These are phyloP conservation scores for Marsdenia floribunda DNA, from an alignment of 257 asterid genomes.

Conservation along the genomic window DNA sequence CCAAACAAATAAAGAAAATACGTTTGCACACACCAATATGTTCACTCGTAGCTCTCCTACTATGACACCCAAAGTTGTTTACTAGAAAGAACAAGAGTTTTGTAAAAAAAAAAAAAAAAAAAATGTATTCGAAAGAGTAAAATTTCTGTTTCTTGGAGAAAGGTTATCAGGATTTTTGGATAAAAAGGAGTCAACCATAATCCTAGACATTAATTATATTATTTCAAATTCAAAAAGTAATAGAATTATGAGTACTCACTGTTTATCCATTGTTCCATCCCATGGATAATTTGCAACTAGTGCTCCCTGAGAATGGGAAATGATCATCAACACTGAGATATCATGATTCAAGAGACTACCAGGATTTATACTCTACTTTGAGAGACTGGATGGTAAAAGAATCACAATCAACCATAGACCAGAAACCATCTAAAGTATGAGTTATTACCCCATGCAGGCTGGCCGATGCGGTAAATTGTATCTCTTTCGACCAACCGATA, in stretches of 20 bases:
- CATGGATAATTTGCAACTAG: constrained; percentile 97
- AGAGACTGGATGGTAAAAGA: constrained; percentile 3
- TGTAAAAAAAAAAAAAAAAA: too few species aligned
- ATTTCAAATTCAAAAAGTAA: constrained; percentile 2
- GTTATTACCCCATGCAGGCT: constrained; percentile 86
- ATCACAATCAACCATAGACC: not conserved
- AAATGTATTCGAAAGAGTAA: not conserved
- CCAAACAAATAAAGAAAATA: not conserved
- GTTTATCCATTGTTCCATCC: constrained; percentile 84
- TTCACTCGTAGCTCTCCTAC: not conserved
- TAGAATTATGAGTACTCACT: constrained; percentile 34
- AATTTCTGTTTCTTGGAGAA: not conserved
- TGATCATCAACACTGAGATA: not conserved
- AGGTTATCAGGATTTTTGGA: not conserved
- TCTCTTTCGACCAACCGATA: constrained; percentile 73
- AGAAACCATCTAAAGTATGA: constrained; percentile 7
- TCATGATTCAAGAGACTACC: not conserved
- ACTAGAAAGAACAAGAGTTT: not conserved
- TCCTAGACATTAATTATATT: not conserved
- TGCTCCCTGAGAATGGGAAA: constrained; percentile 59
- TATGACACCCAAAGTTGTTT: too few species aligned
- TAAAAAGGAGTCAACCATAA: not conserved
- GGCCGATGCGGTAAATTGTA: constrained; percentile 85
- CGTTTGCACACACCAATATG: not conserved
- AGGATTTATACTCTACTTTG: not conserved